Evolutionary conservation across 768 basidiomycete species (phyloP), one percentile per base, ranked within the genome.

Genomic region (Lanmaoa pseudosensibilis): DNA sequence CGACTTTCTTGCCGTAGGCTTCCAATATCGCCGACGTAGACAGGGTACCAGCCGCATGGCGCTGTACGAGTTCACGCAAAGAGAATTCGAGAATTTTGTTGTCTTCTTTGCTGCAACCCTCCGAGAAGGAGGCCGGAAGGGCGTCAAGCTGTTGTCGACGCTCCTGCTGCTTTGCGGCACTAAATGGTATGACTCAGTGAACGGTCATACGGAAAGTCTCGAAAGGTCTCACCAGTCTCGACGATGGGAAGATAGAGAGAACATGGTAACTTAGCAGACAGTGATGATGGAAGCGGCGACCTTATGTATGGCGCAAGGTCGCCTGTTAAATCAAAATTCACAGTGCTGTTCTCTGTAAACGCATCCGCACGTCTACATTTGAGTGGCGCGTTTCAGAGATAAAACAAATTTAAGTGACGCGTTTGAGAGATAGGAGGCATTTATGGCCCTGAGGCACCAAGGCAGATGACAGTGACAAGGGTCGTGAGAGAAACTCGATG

Each of bases 1-100:
- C 65, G 15, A 66, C 63, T 21, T 73, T 72, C 61, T 77, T 78
- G 34, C 75, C 76, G 53, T 78, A 80, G 2, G 76, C 75, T 33
- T 68, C 52, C 21, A 78, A 54, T 52, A 80, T 67, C 32, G 67
- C 69, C 3, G 64, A 44, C 0, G 72, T 69, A 9, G 71, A 57
- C 10, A 76, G 40, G 3, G 53, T 54, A 3, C 68, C 67, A 32
- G 63, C 54, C 9, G 63, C 66, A 43, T 76, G 73, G 10, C 59
- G 52, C n/a, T 66, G 55, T 18, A 75, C 77, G 46, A 79, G 64
- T 32, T 77, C 69, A 1, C 68, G 56, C 8, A 79, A 60, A 4
- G 79, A 69, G 37, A 74, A 65, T 18, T 67, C 63, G 45, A 78
- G 74, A 27, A 79, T 56, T 34, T 67, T 58, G 38, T 67, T 55